These are phyloP conservation scores for Fusarium praegraminearum DNA, from an alignment of 2,329 filamentous ascomycete genomes.

Conservation along the genomic window DNA sequence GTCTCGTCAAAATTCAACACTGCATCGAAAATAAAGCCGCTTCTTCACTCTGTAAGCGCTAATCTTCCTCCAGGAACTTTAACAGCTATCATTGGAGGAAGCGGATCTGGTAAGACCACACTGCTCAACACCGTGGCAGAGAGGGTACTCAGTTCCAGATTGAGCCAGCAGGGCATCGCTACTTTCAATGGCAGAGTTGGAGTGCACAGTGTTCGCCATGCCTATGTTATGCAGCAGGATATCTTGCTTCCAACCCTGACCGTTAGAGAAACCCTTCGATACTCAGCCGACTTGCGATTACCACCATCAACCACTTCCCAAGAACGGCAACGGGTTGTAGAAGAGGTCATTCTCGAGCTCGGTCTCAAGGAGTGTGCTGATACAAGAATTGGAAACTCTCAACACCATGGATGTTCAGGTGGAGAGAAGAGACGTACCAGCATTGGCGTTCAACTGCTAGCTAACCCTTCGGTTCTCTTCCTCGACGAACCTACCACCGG, in stretches of 20 bases:
- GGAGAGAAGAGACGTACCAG: conserved; percentile 82
- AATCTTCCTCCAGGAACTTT: conserved; percentile 74
- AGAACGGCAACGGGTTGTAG: conserved; percentile 73
- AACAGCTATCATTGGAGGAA: conserved; percentile 81
- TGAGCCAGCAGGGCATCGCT: conserved; percentile 65
- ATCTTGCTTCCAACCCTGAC: conserved; percentile 79
- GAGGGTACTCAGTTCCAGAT: conserved; percentile 68
- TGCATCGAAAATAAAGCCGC: conserved; percentile 58
- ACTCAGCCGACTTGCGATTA: conserved; percentile 78
- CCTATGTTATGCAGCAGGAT: conserved; percentile 83
- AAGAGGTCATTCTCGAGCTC: conserved; percentile 81
- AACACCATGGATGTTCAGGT: conserved; percentile 80
- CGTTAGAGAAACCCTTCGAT: conserved; percentile 79
- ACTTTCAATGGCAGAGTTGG: conserved; percentile 71
- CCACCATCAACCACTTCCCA: conserved; percentile 70
- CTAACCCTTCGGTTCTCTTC: conserved; percentile 82
- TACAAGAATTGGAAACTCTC: conserved; percentile 77
- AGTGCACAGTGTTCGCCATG: conserved; percentile 67
- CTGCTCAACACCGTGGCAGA: conserved; percentile 78
- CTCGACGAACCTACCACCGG: conserved; percentile 85
- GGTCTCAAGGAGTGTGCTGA: conserved; percentile 82
- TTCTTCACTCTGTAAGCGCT: conserved; percentile 73
- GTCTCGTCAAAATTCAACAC: conserved; percentile 55
- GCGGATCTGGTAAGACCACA: conserved; percentile 79
- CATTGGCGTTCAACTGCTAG: conserved; percentile 82